Percentiles rank a stretch among this genome's conserved stretches.
Conservation (phyloP, 2,329 filamentous ascomycete species). For the Beauveria pseudobassiana region DNA sequence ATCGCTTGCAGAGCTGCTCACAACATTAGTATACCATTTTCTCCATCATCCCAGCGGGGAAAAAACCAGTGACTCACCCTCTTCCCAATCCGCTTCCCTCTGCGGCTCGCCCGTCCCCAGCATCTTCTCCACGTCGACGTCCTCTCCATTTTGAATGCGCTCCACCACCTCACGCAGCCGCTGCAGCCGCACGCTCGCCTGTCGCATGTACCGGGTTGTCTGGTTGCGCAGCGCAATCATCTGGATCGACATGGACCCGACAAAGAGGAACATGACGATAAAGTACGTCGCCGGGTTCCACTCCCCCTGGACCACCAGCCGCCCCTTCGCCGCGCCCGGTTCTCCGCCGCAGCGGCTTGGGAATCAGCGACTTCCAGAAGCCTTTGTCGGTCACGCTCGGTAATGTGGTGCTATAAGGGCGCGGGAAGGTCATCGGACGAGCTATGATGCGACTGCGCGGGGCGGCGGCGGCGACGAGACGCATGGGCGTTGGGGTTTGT, state of each 20-base stretch:
- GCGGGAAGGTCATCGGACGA: background rate
- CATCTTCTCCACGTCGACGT: conserved; percentile 76
- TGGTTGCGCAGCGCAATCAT: conserved; percentile 77
- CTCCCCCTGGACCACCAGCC: conserved; percentile 41
- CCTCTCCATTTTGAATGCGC: conserved; percentile 61
- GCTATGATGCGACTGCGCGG: background rate
- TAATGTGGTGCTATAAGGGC: conserved; percentile 27
- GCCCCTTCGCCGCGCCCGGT: conserved; percentile 15
- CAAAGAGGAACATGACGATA: conserved; percentile 74
- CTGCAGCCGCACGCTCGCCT: conserved; percentile 71
- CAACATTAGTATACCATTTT: conserved; percentile 12
- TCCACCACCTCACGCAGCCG: conserved; percentile 69
- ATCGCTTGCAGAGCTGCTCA: conserved; percentile 55
- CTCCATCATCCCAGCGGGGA: background rate
- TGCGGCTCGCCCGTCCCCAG: conserved; percentile 70
- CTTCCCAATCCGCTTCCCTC: conserved; percentile 81
- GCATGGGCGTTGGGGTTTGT: background rate
- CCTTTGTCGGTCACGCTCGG: conserved; percentile 48
- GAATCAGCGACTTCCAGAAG: conserved; percentile 64
- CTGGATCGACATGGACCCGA: conserved; percentile 93
- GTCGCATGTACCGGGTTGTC: conserved; percentile 62
- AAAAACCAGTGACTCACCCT: conserved; percentile 49
- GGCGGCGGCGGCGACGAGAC: background rate
- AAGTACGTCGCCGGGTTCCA: conserved; percentile 81
- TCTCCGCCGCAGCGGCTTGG: conserved; percentile 54